A percentile compares a stretch with the other conserved stretches of the same genome.
These are phyloP conservation scores for Ambrosiella beaveri DNA, from an alignment of 2,329 filamentous ascomycete genomes.

Conservation along the genomic window DNA sequence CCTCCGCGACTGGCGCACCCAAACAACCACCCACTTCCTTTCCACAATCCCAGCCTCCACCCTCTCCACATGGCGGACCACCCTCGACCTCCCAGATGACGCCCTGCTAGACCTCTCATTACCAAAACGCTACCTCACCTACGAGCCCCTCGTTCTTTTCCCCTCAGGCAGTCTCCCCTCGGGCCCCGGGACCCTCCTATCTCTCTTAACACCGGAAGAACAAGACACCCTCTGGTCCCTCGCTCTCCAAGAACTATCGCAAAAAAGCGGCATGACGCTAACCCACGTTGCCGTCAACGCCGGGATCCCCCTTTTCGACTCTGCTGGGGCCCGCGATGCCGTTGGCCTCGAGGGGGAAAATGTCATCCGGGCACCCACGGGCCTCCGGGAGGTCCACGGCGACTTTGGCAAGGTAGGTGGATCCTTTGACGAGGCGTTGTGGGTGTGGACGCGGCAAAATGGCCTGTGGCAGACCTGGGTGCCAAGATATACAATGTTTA, in stretches of 20 bases:
- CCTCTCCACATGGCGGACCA: neutral
- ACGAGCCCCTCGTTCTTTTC: conserved; percentile 43
- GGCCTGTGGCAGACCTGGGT: conserved; percentile 75
- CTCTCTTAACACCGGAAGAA: conserved; percentile 15
- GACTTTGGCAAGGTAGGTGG: conserved; percentile 40
- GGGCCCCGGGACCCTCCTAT: conserved; percentile 25
- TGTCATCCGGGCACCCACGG: conserved; percentile 53
- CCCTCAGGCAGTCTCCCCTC: conserved; percentile 39
- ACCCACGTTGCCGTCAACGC: conserved; percentile 45
- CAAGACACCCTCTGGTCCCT: conserved; percentile 27
- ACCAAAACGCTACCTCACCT: conserved; percentile 34
- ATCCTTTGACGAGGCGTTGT: conserved; percentile 50
- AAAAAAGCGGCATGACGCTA: conserved; percentile 23
- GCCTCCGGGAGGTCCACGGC: conserved; percentile 53
- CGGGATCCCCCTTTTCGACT: conserved; percentile 32
- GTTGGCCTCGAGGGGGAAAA: conserved; percentile 33
- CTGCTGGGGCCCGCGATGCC: conserved; percentile 9
- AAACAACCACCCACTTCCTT: conserved; percentile 2
- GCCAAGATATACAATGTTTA: conserved; percentile 86
- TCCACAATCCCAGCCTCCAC: conserved; percentile 1
- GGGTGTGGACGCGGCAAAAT: conserved; percentile 64
- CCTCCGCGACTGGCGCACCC: conserved; percentile 8
- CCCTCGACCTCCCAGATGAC: neutral
- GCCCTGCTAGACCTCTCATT: neutral
- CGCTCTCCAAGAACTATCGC: conserved; percentile 31